phyloP scores from a whole-genome alignment of 1,139 yeast genomes.

The Nadsonia starkeyi-henricii region DNA sequence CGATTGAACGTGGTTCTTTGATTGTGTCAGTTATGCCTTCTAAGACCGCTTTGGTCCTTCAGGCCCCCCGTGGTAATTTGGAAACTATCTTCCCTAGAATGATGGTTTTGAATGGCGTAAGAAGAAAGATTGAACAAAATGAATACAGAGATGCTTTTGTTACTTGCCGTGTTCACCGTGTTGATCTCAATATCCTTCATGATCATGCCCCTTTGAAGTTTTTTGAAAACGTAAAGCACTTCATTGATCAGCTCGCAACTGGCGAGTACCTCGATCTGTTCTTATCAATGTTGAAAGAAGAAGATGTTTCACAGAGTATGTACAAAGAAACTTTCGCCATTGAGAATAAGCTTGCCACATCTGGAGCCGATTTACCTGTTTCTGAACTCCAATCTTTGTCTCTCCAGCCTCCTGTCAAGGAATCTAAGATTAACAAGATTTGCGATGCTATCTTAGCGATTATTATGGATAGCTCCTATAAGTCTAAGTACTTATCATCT shows the following conservation, averaged over 20 bases:
- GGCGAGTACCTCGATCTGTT: constrained; percentile 77
- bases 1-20: constrained; percentile 81
- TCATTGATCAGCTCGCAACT: constrained; percentile 55
- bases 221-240: constrained; percentile 45
- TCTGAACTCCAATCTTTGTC: not conserved
- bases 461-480: constrained; percentile 37
- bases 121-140: constrained; percentile 45
- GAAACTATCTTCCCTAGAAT: constrained; percentile 91
- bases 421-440: constrained; percentile 52
- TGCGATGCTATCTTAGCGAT: constrained; percentile 58
- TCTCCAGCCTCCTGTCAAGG: not conserved
- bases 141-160: constrained; percentile 60
- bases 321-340: constrained; percentile 53
- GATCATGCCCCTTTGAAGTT: constrained; percentile 73
- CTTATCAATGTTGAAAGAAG: constrained; percentile 73
- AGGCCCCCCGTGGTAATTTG: constrained; percentile 91
- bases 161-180: constrained; percentile 81
- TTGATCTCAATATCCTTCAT: constrained; percentile 76
- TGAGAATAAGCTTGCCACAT: constrained; percentile 8
- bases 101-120: constrained; percentile 74
- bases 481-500: constrained; percentile 53
- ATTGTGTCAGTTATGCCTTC: constrained; percentile 74
- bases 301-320: constrained; percentile 72
- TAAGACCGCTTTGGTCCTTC: constrained; percentile 67
- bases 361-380: not conserved